Conservation (phyloP, 352 stramenopile species). For the Plasmopara halstedii region DNA sequence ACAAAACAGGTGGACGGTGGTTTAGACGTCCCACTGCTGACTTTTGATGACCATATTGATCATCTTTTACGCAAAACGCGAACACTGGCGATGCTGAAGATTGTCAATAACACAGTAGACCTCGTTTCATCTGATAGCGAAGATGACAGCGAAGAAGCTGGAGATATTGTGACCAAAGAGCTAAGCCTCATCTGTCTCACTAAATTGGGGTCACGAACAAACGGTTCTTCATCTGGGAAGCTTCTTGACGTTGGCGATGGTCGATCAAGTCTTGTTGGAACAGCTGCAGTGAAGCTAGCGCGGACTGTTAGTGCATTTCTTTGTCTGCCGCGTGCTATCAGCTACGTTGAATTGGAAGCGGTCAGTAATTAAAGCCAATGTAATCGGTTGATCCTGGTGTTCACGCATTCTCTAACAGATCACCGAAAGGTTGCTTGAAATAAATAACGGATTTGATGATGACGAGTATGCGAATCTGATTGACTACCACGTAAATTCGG, state of each 20-base stretch:
- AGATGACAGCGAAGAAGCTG: constrained; percentile 32
- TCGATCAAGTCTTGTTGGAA: constrained; percentile 13
- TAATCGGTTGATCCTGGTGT: constrained; percentile 1
- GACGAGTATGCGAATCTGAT: constrained; percentile 64
- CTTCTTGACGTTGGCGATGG: constrained; percentile 27
- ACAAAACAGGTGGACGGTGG: background rate
- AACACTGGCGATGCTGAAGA: constrained; percentile 60
- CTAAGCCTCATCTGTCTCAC: constrained; percentile 9
- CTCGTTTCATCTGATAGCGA: constrained; percentile 41
- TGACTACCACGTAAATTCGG: constrained; percentile 60
- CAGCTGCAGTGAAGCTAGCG: constrained; percentile 41
- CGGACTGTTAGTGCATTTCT: constrained; percentile 61
- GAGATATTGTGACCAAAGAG: constrained; percentile 29
- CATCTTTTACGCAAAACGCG: constrained; percentile 54
- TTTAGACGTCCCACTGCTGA: constrained; percentile 9
- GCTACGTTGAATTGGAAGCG: constrained; percentile 60
- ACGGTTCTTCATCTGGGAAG: constrained; percentile 6
- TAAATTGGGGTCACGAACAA: constrained; percentile 7
- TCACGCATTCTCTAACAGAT: constrained; percentile 26
- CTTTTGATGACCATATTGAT: constrained; percentile 65
- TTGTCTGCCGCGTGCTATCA: constrained; percentile 61
- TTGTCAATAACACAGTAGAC: constrained; percentile 65
- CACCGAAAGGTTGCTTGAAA: constrained; percentile 54
- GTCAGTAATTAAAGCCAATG: constrained; percentile 10
- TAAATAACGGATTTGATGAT: constrained; percentile 41